Conservation (phyloP, 257 asterid genomes). For the Parsonsia alboflavescens region DNA sequence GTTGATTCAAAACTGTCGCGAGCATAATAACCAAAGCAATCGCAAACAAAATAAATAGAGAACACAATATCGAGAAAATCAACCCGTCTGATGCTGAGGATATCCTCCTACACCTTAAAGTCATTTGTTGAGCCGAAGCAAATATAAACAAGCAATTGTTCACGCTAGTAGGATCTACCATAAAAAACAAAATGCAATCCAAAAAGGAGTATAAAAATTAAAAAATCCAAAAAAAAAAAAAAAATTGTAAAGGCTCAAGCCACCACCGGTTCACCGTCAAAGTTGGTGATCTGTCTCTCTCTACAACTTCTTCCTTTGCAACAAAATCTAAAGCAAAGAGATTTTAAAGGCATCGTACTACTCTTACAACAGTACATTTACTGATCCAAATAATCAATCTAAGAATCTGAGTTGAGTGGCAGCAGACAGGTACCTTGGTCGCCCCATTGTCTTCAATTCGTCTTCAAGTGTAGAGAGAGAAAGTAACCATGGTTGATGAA, state of each 20-base stretch:
- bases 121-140: constrained; percentile 72
- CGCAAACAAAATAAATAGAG: too few relatives aligned
- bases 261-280: too few relatives aligned
- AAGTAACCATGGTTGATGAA: constrained; percentile 7
- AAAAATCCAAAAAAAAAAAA: too few relatives aligned
- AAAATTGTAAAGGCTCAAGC: too few relatives aligned
- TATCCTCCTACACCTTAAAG: constrained; percentile 27
- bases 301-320: too few relatives aligned
- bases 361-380: background rate
- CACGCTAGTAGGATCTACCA: constrained; percentile 23
- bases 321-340: too few relatives aligned
- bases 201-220: too few relatives aligned
- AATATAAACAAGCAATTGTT: constrained; percentile 45
- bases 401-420: too few relatives aligned
- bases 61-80: constrained; percentile 4
- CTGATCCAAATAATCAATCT: background rate
- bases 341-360: background rate
- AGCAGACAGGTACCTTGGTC: background rate
- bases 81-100: constrained; percentile 20
- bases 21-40: constrained; percentile 13
- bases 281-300: too few relatives aligned
- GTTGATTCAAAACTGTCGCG: constrained; percentile 9
- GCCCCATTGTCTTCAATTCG: background rate
- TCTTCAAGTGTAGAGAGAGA: background rate
- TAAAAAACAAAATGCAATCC: background rate